phyloP scores from a whole-genome alignment of 768 basidiomycete species.

The Hydnomerulius pinastri region DNA sequence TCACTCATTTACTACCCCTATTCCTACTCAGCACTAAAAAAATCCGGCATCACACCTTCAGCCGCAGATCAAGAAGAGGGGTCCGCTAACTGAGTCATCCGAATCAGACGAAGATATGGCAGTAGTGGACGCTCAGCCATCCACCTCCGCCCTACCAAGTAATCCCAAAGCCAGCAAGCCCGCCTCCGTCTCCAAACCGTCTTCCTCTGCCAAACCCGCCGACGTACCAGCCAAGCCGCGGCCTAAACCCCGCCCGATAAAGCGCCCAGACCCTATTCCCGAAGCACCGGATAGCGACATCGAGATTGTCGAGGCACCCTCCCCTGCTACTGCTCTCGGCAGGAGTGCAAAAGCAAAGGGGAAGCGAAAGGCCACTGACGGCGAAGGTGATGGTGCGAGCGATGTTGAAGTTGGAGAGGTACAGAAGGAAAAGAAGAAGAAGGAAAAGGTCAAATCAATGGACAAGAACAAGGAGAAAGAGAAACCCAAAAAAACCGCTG shows the following conservation, averaged over 20 bases:
- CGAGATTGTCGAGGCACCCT: slow-evolving; percentile 23
- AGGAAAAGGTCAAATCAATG: slow-evolving; percentile 19
- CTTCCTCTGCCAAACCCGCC: slow-evolving; percentile 12
- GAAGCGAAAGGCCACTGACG: slow-evolving; percentile 38
- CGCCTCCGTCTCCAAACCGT: slow-evolving; percentile 16
- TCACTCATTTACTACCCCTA: slow-evolving; percentile 18
- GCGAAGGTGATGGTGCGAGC: slow-evolving; percentile 20
- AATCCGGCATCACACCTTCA: slow-evolving; percentile 1
- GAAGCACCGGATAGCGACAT: slow-evolving; percentile 33
- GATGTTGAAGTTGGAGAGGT: slow-evolving; percentile 24
- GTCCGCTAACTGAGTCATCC: slow-evolving; percentile 5
- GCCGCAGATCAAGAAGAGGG: slow-evolving; percentile 13
- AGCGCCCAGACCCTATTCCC: slow-evolving; percentile 13
- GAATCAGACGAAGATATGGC: slow-evolving; percentile 29
- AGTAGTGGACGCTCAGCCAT: slow-evolving; percentile 11
- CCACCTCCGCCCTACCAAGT: slow-evolving; percentile 10
- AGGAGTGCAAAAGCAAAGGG: slow-evolving; percentile 34
- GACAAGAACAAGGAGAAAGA: slow-evolving; percentile 18
- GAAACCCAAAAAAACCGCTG: slow-evolving; percentile 29
- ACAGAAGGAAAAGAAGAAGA: slow-evolving; percentile 30
- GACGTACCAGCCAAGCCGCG: slow-evolving; percentile 24
- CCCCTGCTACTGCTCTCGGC: slow-evolving; percentile 20
- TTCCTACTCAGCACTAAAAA: neutral
- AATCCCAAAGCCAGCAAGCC: slow-evolving; percentile 18
- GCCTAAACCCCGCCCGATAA: slow-evolving; percentile 22